These are phyloP conservation scores for Astragalus glycyphyllos DNA, from an alignment of 306 rosid genomes.

Conservation along the genomic window DNA sequence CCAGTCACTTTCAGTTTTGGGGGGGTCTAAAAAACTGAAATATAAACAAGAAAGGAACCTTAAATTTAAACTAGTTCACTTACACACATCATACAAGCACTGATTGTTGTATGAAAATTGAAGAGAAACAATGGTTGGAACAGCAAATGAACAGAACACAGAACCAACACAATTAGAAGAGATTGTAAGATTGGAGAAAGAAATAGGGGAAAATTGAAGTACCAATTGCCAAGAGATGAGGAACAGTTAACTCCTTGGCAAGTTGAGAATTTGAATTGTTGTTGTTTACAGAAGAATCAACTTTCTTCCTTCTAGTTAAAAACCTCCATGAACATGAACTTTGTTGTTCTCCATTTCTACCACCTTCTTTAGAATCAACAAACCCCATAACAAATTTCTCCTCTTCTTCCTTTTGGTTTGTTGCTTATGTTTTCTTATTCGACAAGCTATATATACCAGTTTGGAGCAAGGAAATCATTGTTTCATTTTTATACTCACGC, in stretches of 20 bases:
- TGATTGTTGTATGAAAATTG: background rate
- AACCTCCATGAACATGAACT: slow-evolving; percentile 60
- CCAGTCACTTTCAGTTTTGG: background rate
- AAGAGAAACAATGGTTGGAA: background rate
- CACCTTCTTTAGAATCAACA: slow-evolving; percentile 49
- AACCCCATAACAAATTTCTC: slow-evolving; percentile 58
- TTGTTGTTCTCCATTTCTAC: slow-evolving; percentile 41
- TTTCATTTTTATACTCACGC: background rate
- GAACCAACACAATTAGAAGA: background rate
- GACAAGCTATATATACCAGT: slow-evolving; percentile 9
- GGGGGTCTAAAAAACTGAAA: slow-evolving; percentile 1
- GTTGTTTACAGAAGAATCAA: slow-evolving; percentile 57
- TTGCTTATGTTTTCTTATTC: background rate
- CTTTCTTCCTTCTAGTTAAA: slow-evolving; percentile 73
- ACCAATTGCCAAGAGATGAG: slow-evolving; percentile 84
- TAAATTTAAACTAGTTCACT: background rate
- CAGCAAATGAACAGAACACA: background rate
- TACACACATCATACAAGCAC: background rate
- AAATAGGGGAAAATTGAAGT: background rate
- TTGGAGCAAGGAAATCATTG: background rate
- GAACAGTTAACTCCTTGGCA: slow-evolving; percentile 81
- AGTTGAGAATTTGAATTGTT: slow-evolving; percentile 46
- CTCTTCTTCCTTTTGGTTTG: background rate
- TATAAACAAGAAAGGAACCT: slow-evolving; percentile 19
- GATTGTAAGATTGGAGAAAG: too few species aligned